Conservation (phyloP, 306 rosid species). For the Pyrus betulifolia region DNA sequence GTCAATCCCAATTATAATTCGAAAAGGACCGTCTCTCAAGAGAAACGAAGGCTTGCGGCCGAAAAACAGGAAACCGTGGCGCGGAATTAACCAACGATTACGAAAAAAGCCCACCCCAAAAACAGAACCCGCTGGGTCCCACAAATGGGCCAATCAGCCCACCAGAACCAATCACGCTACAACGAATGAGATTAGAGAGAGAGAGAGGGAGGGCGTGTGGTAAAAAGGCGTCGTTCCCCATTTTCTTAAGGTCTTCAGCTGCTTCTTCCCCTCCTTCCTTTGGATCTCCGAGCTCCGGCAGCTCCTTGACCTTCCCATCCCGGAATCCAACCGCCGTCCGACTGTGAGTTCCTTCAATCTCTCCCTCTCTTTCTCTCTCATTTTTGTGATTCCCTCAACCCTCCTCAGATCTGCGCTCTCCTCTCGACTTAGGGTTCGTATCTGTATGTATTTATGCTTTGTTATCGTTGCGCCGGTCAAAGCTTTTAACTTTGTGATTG, state of each 20-base stretch:
- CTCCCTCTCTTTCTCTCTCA: not conserved
- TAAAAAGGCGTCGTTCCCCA: not conserved
- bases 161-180: not conserved
- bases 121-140: not conserved
- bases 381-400: not conserved
- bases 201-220: not conserved
- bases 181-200: not conserved
- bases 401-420: slow-evolving; percentile 2
- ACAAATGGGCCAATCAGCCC: not conserved
- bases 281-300: slow-evolving; percentile 21
- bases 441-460: not conserved
- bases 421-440: not conserved
- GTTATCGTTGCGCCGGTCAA: too few relatives aligned
- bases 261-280: not conserved
- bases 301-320: slow-evolving; percentile 1
- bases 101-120: not conserved
- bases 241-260: not conserved
- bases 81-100: not conserved
- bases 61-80: not conserved
- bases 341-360: slow-evolving; percentile 9
- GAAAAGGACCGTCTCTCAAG: not conserved
- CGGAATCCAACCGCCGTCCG: not conserved
- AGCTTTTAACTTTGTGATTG: not conserved
- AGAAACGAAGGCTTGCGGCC: not conserved
- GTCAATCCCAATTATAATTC: not conserved